These are phyloP conservation scores for Boletellus deceptivus DNA, from an alignment of 1,284 basidiomycete genomes.

Conservation along the genomic window DNA sequence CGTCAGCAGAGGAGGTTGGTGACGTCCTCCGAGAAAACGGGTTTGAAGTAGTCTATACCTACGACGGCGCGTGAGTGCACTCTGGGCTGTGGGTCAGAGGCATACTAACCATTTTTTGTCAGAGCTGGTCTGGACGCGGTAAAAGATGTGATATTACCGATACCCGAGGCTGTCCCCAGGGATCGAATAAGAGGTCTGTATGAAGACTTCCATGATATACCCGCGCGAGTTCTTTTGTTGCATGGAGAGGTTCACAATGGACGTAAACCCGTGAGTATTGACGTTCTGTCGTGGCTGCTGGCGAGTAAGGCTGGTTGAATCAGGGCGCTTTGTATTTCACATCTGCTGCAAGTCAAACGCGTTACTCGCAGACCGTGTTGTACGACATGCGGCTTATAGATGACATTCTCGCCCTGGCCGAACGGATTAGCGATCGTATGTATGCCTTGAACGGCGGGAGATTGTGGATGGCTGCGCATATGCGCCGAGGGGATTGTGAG, in stretches of 20 bases:
- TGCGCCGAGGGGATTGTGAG: slow-evolving; percentile 48
- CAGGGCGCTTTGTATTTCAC: slow-evolving; percentile 43
- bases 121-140: slow-evolving; percentile 40
- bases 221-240: slow-evolving; percentile 38
- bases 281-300: not conserved
- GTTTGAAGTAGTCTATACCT: slow-evolving; percentile 38
- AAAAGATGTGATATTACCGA: slow-evolving; percentile 40
- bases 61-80: slow-evolving; percentile 35
- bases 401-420: slow-evolving; percentile 34
- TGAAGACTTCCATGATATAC: slow-evolving; percentile 38
- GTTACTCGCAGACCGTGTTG: slow-evolving; percentile 39
- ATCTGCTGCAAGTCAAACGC: slow-evolving; percentile 28
- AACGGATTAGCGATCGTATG: slow-evolving; percentile 37
- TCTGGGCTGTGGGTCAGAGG: not conserved
- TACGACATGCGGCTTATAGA: slow-evolving; percentile 34
- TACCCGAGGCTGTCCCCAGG: slow-evolving; percentile 35
- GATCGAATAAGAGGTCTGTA: slow-evolving; percentile 36
- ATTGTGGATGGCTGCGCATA: slow-evolving; percentile 47
- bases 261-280: slow-evolving; percentile 41
- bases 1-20: slow-evolving; percentile 31
- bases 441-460: slow-evolving; percentile 33
- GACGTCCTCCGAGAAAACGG: slow-evolving; percentile 36
- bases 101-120: not conserved
- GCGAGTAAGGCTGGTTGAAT: not conserved
- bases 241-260: slow-evolving; percentile 40